These are phyloP conservation scores for Penicillium robsamsonii DNA, from an alignment of 495 filamentous ascomycete species.

Conservation along the genomic window DNA sequence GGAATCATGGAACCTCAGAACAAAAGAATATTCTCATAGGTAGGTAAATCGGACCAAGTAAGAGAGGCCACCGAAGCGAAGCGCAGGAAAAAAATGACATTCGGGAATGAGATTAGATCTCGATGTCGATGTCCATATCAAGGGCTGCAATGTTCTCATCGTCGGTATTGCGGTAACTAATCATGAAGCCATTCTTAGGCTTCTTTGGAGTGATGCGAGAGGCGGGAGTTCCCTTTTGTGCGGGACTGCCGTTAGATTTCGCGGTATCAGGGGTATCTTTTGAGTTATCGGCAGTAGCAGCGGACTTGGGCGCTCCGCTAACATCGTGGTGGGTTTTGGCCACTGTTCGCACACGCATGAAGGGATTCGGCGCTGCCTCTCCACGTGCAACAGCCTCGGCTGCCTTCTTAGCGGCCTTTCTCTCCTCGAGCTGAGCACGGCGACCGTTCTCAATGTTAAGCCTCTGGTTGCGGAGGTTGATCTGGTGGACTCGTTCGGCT, in stretches of 20 bases:
- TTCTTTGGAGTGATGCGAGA: conserved; percentile 49
- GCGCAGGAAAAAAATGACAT: background rate
- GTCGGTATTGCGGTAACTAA: conserved; percentile 71
- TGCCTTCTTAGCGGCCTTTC: conserved; percentile 58
- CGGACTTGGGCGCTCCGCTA: conserved; percentile 27
- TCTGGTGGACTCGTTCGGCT: conserved; percentile 70
- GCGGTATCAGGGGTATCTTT: conserved; percentile 41
- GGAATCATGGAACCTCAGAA: background rate
- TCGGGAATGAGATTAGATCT: conserved; percentile 49
- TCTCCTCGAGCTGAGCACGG: conserved; percentile 79
- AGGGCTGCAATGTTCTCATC: conserved; percentile 81
- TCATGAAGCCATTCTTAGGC: conserved; percentile 58
- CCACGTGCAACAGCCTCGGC: conserved; percentile 56
- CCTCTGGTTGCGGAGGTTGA: conserved; percentile 77
- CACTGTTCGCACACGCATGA: conserved; percentile 59
- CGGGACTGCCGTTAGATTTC: conserved; percentile 28
- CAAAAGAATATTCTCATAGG: background rate
- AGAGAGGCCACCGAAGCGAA: background rate
- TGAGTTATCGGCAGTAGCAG: conserved; percentile 43
- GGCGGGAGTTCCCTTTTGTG: conserved; percentile 30
- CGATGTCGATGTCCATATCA: conserved; percentile 79
- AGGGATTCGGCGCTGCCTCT: conserved; percentile 51
- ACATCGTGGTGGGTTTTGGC: conserved; percentile 63
- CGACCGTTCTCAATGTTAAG: conserved; percentile 78
- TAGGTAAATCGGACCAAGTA: background rate